A percentile compares a stretch with the other conserved stretches of the same genome.
Evolutionary conservation across 1,284 basidiomycete species (phyloP).

Genomic region (Fomes fomentarius): DNA sequence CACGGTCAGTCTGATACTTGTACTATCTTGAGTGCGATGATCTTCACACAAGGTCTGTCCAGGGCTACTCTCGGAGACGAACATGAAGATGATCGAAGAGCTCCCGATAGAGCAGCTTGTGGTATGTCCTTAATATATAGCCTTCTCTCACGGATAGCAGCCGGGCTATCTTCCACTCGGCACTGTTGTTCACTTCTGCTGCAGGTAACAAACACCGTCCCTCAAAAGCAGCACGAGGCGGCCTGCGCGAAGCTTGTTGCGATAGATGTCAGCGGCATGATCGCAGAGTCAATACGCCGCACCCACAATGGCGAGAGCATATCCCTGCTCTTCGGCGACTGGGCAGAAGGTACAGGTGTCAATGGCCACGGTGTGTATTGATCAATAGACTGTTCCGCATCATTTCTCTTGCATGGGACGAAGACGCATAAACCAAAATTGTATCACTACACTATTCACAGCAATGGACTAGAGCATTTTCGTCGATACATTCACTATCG

Average conservation of each 20-base stretch:
- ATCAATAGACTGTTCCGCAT: slow-evolving; percentile 20
- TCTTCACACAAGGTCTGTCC: not conserved
- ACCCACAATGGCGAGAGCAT: slow-evolving; percentile 97
- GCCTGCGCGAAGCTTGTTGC: slow-evolving; percentile 67
- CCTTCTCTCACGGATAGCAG: not conserved
- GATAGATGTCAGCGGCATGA: slow-evolving; percentile 88
- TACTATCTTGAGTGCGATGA: slow-evolving; percentile 3
- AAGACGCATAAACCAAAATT: slow-evolving; percentile 24
- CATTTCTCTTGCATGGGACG: slow-evolving; percentile 19
- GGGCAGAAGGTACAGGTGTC: slow-evolving; percentile 43
- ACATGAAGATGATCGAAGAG: slow-evolving; percentile 75
- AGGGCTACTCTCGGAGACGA: slow-evolving; percentile 88
- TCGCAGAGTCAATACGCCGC: slow-evolving; percentile 94
- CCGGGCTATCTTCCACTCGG: not conserved
- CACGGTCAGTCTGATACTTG: slow-evolving; percentile 74
- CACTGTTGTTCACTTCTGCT: not conserved
- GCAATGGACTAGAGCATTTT: slow-evolving; percentile 23
- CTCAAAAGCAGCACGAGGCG: slow-evolving; percentile 60
- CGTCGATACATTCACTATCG: slow-evolving; percentile 5
- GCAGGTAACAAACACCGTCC: slow-evolving; percentile 80
- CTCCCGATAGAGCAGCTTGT: slow-evolving; percentile 89
- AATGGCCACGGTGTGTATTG: slow-evolving; percentile 29
- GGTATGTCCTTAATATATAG: slow-evolving; percentile 52
- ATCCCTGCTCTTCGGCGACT: slow-evolving; percentile 80
- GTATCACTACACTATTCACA: slow-evolving; percentile 20